These are phyloP conservation scores for Septoria petroselini DNA, from an alignment of 2,329 filamentous ascomycete genomes.

Conservation along the genomic window DNA sequence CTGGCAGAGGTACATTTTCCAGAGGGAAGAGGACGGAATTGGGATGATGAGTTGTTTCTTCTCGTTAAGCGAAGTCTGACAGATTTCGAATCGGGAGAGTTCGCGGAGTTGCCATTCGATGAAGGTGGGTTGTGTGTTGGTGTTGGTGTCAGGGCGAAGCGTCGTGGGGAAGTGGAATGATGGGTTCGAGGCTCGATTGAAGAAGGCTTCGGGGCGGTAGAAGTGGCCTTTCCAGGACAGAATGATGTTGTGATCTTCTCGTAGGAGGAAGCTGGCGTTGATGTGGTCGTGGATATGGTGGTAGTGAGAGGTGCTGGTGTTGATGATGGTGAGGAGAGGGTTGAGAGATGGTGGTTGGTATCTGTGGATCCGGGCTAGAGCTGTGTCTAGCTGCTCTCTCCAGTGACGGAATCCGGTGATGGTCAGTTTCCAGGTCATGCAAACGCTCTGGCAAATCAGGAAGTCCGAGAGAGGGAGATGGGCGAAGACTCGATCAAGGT, in stretches of 20 bases:
- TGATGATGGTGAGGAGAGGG: constrained; percentile 11
- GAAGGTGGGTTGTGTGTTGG: background rate
- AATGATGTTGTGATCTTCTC: constrained; percentile 2
- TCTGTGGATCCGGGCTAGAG: background rate
- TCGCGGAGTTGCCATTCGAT: constrained; percentile 16
- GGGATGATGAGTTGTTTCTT: constrained; percentile 5
- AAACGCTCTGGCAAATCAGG: constrained; percentile 8
- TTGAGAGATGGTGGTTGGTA: constrained; percentile 5
- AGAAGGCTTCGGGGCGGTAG: constrained; percentile 11
- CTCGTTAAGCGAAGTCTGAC: background rate
- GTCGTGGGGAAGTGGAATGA: background rate
- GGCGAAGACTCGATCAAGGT: constrained; percentile 3
- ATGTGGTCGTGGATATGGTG: constrained; percentile 9
- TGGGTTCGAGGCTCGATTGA: constrained; percentile 7
- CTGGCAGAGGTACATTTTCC: constrained; percentile 16
- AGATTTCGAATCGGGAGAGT: constrained; percentile 6
- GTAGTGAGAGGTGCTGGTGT: constrained; percentile 2
- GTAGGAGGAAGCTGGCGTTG: background rate
- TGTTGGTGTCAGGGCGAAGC: background rate
- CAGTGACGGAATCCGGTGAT: background rate
- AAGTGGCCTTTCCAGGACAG: constrained; percentile 8
- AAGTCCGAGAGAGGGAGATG: constrained; percentile 1
- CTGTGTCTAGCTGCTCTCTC: constrained; percentile 4
- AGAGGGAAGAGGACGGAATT: background rate
- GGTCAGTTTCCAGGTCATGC: constrained; percentile 1